Conservation (phyloP, 257 asterid genomes). For the Cynanchum wilfordii region DNA sequence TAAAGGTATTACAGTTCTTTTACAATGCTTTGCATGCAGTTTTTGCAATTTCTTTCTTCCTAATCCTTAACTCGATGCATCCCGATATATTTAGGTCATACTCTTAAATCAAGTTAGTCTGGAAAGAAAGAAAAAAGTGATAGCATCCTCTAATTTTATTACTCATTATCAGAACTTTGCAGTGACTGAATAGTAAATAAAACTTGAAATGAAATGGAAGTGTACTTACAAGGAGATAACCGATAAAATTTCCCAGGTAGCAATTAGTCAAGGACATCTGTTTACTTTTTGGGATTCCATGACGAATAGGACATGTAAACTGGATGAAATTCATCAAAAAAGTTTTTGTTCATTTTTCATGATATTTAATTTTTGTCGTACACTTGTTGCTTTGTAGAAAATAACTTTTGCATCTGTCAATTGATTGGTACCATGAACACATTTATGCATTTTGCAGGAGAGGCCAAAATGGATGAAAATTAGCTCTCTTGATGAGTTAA, state of each 20-base stretch:
- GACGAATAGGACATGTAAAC: background rate
- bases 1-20: slow-evolving; percentile 42
- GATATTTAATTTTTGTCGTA: background rate
- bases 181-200: background rate
- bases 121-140: background rate
- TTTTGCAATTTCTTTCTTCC: background rate
- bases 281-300: background rate
- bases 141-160: background rate
- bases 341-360: background rate
- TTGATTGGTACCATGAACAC: background rate
- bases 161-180: background rate
- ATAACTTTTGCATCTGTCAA: background rate
- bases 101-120: background rate
- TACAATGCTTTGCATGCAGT: background rate
- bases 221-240: background rate
- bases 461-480: slow-evolving; percentile 98
- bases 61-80: background rate
- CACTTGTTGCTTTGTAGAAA: background rate
- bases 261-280: background rate
- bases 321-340: background rate
- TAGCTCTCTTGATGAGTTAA: slow-evolving; percentile 77
- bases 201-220: background rate
- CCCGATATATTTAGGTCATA: background rate
- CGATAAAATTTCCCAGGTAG: background rate
- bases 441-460: slow-evolving; percentile 45